A percentile compares a stretch with the other conserved stretches of the same genome.
phyloP scores from a whole-genome alignment of 2,329 filamentous ascomycete species.

The Fusarium chuoi region DNA sequence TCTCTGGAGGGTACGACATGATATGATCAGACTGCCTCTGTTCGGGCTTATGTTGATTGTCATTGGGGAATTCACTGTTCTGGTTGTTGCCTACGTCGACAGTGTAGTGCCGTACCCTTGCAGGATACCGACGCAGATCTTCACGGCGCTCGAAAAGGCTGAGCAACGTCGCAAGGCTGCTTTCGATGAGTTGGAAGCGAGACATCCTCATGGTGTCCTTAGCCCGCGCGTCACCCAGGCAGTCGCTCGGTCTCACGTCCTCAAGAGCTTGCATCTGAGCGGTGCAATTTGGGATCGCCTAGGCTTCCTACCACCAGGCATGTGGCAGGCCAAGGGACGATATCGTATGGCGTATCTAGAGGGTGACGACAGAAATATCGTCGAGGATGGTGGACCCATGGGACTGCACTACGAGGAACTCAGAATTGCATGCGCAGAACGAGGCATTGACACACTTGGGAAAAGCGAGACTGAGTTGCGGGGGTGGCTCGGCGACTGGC shows the following conservation, averaged over 20 bases:
- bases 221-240: slow-evolving; percentile 45
- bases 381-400: slow-evolving; percentile 66
- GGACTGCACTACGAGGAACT: slow-evolving; percentile 73
- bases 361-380: slow-evolving; percentile 76
- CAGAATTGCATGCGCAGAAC: slow-evolving; percentile 74
- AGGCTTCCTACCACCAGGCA: slow-evolving; percentile 57
- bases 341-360: slow-evolving; percentile 71
- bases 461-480: slow-evolving; percentile 68
- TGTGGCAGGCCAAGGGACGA: slow-evolving; percentile 65
- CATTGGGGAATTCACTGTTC: slow-evolving; percentile 86
- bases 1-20: slow-evolving; percentile 72
- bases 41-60: slow-evolving; percentile 81
- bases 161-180: slow-evolving; percentile 63
- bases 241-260: slow-evolving; percentile 52
- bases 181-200: slow-evolving; percentile 56
- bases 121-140: slow-evolving; percentile 80
- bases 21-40: slow-evolving; percentile 79
- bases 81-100: slow-evolving; percentile 78
- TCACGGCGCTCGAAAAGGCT: slow-evolving; percentile 63
- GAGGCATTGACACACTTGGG: slow-evolving; percentile 68
- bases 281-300: slow-evolving; percentile 61
- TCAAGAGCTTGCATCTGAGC: slow-evolving; percentile 58
- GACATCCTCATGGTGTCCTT: slow-evolving; percentile 50
- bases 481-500: slow-evolving; percentile 58
- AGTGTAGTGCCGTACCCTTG: slow-evolving; percentile 82